Conservation (phyloP, 352 stramenopile species). For the Plasmopara halstedii region DNA sequence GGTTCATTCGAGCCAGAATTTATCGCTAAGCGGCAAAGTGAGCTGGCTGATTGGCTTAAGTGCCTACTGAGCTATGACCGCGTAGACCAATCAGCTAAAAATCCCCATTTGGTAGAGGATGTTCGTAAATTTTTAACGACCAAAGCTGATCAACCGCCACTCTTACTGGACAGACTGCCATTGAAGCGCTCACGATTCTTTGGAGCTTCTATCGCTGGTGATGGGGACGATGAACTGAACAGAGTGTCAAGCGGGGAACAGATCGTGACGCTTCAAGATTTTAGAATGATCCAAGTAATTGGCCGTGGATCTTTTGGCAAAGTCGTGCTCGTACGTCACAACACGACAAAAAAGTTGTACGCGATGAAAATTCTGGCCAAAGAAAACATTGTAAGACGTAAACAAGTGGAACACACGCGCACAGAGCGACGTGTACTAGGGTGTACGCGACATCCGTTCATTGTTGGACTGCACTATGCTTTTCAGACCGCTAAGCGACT, state of each 20-base stretch:
- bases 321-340: constrained; percentile 80
- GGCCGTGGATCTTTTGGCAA: constrained; percentile 90
- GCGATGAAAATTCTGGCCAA: constrained; percentile 92
- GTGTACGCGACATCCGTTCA: constrained; percentile 80
- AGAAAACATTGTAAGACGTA: constrained; percentile 83
- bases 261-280: constrained; percentile 57
- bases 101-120: constrained; percentile 69
- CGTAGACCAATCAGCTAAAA: constrained; percentile 61
- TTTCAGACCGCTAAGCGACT: constrained; percentile 88
- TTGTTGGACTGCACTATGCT: constrained; percentile 82
- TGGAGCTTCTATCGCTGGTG: constrained; percentile 49
- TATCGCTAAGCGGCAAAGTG: constrained; percentile 57
- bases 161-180: constrained; percentile 57
- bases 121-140: constrained; percentile 74
- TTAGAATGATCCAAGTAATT: constrained; percentile 85
- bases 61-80: constrained; percentile 63
- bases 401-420: constrained; percentile 86
- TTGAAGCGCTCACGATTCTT: constrained; percentile 64
- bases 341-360: constrained; percentile 82
- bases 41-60: constrained; percentile 64
- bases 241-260: constrained; percentile 23
- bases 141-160: constrained; percentile 76
- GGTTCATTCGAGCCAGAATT: constrained; percentile 80
- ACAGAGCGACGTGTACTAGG: constrained; percentile 81
- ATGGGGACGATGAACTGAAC: constrained; percentile 34